phyloP scores from a whole-genome alignment of 225 moss, liverwort and hornwort species.

The Neckera pumila region DNA sequence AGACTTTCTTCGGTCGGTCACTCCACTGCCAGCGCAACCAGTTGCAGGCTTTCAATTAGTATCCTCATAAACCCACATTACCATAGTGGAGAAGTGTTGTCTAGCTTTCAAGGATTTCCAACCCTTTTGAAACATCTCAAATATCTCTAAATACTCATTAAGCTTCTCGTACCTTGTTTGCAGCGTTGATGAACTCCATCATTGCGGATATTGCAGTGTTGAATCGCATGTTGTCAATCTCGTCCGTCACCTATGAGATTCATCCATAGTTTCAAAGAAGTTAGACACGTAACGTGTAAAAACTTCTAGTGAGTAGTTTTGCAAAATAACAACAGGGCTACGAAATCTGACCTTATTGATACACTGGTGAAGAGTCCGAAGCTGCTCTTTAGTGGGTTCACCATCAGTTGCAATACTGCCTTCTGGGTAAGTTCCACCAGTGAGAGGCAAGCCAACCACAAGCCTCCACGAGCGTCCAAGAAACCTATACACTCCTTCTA shows the following conservation, averaged over 20 bases:
- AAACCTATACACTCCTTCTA: conserved; percentile 96
- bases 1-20: conserved; percentile 49
- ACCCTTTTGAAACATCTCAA: neutral
- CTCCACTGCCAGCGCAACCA: conserved; percentile 55
- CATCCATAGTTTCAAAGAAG: neutral
- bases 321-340: neutral
- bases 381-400: conserved; percentile 62
- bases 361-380: conserved; percentile 78
- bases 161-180: conserved; percentile 59
- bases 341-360: conserved; percentile 50
- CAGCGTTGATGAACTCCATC: conserved; percentile 98
- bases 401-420: conserved; percentile 49
- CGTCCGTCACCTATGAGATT: conserved; percentile 70
- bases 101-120: neutral
- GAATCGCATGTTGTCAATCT: conserved; percentile 88
- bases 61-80: neutral
- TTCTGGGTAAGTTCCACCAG: conserved; percentile 35
- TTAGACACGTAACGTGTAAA: neutral
- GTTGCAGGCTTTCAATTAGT: neutral
- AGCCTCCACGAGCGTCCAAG: conserved; percentile 92
- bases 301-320: neutral
- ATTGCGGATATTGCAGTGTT: conserved; percentile 90
- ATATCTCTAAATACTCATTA: neutral
- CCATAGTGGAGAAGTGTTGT: neutral
- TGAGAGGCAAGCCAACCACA: conserved; percentile 54